Base-by-base conservation (phyloP, 2,329 filamentous ascomycete species). In the Fusarium odoratissimum region DNA sequence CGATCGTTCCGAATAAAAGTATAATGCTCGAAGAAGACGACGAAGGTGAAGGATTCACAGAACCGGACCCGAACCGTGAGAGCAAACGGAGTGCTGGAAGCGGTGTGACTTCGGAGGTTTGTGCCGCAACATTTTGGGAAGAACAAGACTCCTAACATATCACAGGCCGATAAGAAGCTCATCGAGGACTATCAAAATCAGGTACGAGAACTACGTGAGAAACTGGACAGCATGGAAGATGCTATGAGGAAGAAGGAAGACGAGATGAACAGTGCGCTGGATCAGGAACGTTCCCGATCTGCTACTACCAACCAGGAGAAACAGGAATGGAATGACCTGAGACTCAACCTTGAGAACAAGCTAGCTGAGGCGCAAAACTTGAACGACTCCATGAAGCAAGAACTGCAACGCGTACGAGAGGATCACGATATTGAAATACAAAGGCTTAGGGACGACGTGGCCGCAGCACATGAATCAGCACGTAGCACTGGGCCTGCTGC, bases 11-110 rank as follows among this genome's bases (percentile, higher is more conserved):
- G 1, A 98, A 98, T 80, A 99, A 98, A 84, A 97, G 95, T 78
- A 98, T 93, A 1, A 95, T 98, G 91, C 91, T 98, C 3, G 96
- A 99, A 81, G 96, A 98, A 79, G 95, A 97, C 73, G 95, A 97
- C 75, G 93, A 94, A 72, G 86, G 86, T 55, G 87, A 77, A 51
- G 87, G 89, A 5, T 93, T 93, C 79, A 89, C 88, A 33, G 79
- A 80, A 28, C 72, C 76, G 35, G 71, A 67, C 40, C 76, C 76
- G 30, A 83, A 76, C 25, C 67, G 74, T 28, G 77, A 76, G 25
- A 78, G 76, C 63, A 79, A 83, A 51, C 76, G 77, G 41, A 82
- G 77, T 59, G 79, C 74, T 9, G 77, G 73, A 25, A 80, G 78
- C 25, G 75, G 74, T 30, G 60, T 58, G 25, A 67, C 74, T 25